A percentile compares a stretch with the other conserved stretches of the same genome.
These are phyloP conservation scores for Malus sylvestris DNA, from an alignment of 306 rosid genomes.

Conservation along the genomic window DNA sequence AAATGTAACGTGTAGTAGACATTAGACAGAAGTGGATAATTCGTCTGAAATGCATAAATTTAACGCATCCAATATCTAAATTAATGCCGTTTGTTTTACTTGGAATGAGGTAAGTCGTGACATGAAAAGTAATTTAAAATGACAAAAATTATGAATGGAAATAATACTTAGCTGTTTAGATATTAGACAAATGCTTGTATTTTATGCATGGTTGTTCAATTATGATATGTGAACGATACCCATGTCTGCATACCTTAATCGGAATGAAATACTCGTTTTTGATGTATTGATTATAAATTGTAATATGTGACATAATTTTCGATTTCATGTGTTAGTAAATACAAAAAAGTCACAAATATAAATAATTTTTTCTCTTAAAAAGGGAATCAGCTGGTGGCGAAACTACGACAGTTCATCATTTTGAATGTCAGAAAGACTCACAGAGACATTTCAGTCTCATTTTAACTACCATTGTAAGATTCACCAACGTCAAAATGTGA, in stretches of 20 bases:
- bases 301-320: not conserved
- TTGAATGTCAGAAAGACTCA: too few species aligned
- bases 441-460: rapidly evolving
- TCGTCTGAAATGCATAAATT: not conserved
- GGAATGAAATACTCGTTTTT: not conserved
- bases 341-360: too few species aligned
- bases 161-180: not conserved
- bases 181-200: too few species aligned
- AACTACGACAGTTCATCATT: rapidly evolving
- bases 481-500: too few species aligned
- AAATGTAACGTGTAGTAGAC: not conserved
- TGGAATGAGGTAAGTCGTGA: not conserved
- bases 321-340: not conserved
- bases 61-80: too few species aligned
- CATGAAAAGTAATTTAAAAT: too few species aligned
- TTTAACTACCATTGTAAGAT: rapidly evolving
- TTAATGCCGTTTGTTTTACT: not conserved
- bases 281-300: not conserved
- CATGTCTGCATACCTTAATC: not conserved
- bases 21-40: not conserved
- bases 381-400: too few species aligned
- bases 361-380: too few species aligned
- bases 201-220: too few species aligned
- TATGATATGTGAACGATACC: too few species aligned
- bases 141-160: too few species aligned